Conservation (phyloP, 306 rosid species). For the Fragaria ananassa region DNA sequence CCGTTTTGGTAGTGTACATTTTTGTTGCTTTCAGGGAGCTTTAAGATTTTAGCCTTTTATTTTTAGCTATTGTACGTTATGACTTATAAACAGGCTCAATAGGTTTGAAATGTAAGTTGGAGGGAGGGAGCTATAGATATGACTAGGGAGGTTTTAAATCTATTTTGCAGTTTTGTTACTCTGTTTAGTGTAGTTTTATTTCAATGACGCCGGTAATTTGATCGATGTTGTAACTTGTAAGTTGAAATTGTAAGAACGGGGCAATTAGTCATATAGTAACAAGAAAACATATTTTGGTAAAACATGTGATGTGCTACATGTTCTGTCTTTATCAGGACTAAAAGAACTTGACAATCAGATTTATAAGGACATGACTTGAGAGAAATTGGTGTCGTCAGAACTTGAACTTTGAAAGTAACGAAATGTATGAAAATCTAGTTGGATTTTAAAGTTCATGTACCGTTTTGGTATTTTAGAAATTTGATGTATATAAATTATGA, state of each 20-base stretch:
- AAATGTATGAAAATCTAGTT: too few species aligned
- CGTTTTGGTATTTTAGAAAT: too few species aligned
- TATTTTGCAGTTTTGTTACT: neutral
- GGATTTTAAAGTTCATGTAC: too few species aligned
- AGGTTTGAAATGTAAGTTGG: neutral
- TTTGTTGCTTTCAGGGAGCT: slow-evolving; percentile 36
- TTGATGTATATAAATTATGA: too few species aligned
- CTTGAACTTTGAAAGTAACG: too few species aligned
- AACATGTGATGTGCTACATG: too few species aligned
- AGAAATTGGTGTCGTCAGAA: too few species aligned
- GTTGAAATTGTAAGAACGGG: neutral
- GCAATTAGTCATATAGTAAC: too few species aligned
- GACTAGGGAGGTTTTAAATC: neutral
- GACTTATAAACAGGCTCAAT: neutral
- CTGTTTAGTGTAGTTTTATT: neutral
- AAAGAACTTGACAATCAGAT: too few species aligned
- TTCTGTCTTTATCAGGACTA: too few species aligned
- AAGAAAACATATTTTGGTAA: too few species aligned
- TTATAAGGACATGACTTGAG: too few species aligned
- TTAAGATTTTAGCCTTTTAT: slow-evolving; percentile 14
- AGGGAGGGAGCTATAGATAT: neutral
- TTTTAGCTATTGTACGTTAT: neutral
- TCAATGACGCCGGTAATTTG: neutral
- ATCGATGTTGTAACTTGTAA: neutral
- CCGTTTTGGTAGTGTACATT: slow-evolving; percentile 32